These are phyloP conservation scores for Marchantia polymorpha DNA, from an alignment of 225 moss, liverwort and hornwort genomes.

Conservation along the genomic window DNA sequence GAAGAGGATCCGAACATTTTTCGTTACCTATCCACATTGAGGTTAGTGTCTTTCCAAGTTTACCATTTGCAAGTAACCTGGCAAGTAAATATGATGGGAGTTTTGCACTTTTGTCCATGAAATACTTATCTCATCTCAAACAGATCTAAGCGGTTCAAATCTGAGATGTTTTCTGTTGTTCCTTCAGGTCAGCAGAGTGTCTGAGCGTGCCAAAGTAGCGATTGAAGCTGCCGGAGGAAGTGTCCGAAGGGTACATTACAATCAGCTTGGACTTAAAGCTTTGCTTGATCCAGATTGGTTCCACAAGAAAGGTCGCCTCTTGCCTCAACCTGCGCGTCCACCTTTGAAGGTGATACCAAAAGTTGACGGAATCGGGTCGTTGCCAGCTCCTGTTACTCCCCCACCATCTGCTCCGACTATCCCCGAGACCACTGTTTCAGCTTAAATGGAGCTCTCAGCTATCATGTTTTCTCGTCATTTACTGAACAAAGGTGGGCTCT, in stretches of 20 bases:
- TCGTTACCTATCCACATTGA: constrained; percentile 79
- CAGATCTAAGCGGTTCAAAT: neutral
- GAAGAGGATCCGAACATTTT: constrained; percentile 75
- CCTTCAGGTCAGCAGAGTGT: constrained; percentile 88
- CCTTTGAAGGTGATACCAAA: constrained; percentile 73
- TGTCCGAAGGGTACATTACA: constrained; percentile 86
- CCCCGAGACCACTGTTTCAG: neutral
- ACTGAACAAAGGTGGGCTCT: neutral
- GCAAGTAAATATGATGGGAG: neutral
- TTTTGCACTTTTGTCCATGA: neutral
- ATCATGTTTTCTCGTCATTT: neutral
- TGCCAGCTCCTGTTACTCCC: constrained; percentile 54
- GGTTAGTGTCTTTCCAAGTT: constrained; percentile 36
- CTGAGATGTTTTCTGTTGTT: neutral
- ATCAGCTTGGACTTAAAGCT: constrained; percentile 81
- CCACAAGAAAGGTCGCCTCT: constrained; percentile 76
- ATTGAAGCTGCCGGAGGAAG: constrained; percentile 96
- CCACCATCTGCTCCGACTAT: neutral
- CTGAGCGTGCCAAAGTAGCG: constrained; percentile 80
- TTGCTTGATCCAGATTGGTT: constrained; percentile 96
- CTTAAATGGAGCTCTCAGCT: neutral
- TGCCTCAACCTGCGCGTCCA: constrained; percentile 87
- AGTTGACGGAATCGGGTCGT: constrained; percentile 77
- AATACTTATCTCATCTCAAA: neutral
- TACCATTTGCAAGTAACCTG: neutral